Evolutionary conservation across 331 rosid species (phyloP).

Genomic region (Pyracantha coccinea): DNA sequence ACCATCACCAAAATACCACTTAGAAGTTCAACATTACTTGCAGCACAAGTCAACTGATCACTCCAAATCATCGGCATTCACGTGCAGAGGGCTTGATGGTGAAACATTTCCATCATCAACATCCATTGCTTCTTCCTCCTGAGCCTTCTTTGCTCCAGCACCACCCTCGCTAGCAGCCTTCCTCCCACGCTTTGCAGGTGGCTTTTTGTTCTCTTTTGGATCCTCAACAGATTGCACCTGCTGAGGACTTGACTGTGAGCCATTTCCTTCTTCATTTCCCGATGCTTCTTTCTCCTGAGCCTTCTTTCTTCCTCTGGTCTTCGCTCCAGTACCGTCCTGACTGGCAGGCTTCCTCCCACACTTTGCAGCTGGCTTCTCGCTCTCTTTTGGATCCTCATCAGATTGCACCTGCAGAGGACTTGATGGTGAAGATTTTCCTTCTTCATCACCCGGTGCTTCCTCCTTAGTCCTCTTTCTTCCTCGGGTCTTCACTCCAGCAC

Average conservation of each 20-base stretch:
- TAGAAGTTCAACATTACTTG: not conserved
- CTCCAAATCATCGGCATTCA: not conserved
- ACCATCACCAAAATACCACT: not conserved
- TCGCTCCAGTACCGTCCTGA: not conserved
- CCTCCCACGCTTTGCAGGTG: not conserved
- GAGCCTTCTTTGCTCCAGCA: not conserved
- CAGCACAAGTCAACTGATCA: not conserved
- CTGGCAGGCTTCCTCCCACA: conserved; percentile 11
- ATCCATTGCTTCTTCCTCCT: not conserved
- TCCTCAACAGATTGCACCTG: conserved; percentile 19
- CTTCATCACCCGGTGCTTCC: conserved; percentile 4
- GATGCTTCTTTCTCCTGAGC: not conserved
- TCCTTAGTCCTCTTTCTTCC: conserved; percentile 4
- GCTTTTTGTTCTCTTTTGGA: not conserved
- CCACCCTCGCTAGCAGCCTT: not conserved
- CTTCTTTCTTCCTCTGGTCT: conserved; percentile 11
- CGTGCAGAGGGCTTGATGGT: not conserved
- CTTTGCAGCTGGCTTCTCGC: not conserved
- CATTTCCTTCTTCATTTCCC: conserved; percentile 13
- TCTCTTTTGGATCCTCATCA: conserved; percentile 11
- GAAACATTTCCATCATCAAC: not conserved
- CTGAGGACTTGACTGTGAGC: conserved; percentile 41
- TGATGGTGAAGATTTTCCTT: conserved; percentile 33
- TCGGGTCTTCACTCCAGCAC: conserved; percentile 1
- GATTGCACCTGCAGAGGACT: conserved; percentile 33